A percentile compares a stretch with the other conserved stretches of the same genome.
Evolutionary conservation across 2,329 filamentous ascomycete genomes (phyloP).

Genomic region (Microcyclospora tardicrescens): DNA sequence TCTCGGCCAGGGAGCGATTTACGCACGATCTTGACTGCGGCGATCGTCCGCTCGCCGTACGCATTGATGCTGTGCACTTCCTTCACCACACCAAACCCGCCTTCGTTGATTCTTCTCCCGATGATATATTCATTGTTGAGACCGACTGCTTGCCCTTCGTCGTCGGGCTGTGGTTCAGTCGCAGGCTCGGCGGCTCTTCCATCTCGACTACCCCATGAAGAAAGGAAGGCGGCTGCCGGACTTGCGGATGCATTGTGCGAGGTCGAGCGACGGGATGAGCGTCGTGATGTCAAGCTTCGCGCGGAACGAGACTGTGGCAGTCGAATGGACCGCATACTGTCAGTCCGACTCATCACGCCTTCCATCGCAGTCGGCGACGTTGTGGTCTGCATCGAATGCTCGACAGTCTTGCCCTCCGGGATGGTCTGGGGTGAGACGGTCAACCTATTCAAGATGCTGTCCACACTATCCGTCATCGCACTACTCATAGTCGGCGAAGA

Average conservation of each 20-base stretch:
- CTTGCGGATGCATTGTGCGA: slow-evolving; percentile 16
- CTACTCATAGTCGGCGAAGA: slow-evolving; percentile 11
- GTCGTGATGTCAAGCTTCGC: slow-evolving; percentile 9
- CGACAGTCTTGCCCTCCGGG: slow-evolving; percentile 14
- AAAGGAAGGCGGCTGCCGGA: slow-evolving; percentile 21
- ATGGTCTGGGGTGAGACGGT: slow-evolving; percentile 21
- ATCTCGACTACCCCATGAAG: slow-evolving; percentile 14
- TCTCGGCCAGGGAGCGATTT: slow-evolving; percentile 43
- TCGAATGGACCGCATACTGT: slow-evolving; percentile 17
- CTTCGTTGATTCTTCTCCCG: slow-evolving; percentile 51
- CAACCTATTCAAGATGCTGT: slow-evolving; percentile 18
- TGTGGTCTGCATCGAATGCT: slow-evolving; percentile 15
- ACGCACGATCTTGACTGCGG: slow-evolving; percentile 55
- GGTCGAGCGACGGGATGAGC: slow-evolving; percentile 17
- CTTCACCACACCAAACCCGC: slow-evolving; percentile 54
- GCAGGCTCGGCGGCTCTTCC: slow-evolving; percentile 11
- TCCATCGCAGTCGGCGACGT: slow-evolving; percentile 14
- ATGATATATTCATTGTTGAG: slow-evolving; percentile 50
- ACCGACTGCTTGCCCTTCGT: slow-evolving; percentile 55
- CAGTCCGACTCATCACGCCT: slow-evolving; percentile 17
- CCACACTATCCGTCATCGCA: slow-evolving; percentile 15
- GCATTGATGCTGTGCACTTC: slow-evolving; percentile 50
- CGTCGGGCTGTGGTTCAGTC: slow-evolving; percentile 41
- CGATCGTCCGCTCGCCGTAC: slow-evolving; percentile 37
- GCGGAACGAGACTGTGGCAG: slow-evolving; percentile 7